Base-by-base conservation (phyloP, 164 flowering plant species). In the Macadamia tetraphylla region DNA sequence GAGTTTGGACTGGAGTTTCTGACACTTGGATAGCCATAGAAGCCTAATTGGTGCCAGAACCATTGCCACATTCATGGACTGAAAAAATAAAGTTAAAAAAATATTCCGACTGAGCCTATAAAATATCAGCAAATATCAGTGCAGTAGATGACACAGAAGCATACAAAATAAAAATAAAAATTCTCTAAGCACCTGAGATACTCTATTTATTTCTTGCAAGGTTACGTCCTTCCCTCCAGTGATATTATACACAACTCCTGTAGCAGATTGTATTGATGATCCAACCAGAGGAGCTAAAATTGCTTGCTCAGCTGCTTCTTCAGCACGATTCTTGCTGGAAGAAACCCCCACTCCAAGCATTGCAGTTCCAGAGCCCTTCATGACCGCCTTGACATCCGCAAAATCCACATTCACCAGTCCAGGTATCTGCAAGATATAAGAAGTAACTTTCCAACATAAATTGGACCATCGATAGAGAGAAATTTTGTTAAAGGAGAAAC, bases 261-360 rank as follows among this genome's bases (percentile, higher is more conserved):
- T 92, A 51, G 99, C 98, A 68, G 96, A 89, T 73, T 91, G 90
- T 58, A 92, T 92, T 8, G 98, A 92, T 66, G 96, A 87, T 55
- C 96, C 99, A 72, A 95, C 88, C 46, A 92, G 71, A 48, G 98
- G 99, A 60, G 98, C 98, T 72, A 88, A 77, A 66, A 94, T 95
- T 29, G 98, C 98, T 74, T 92, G 98, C 77, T 91, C 97, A 48
- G 99, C 99, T 63, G 98, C 98, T 82, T 95, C 99, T 84, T 88
- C 89, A 56, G 99, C 99, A 43, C 98, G 97, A 74, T 95, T 95
- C 79, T 95, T 92, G 85, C 98, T 86, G 58, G 97, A 90, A 11
- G 99, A 95, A 73, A 92, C 97, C 35, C 98, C 98, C 48, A 95
- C 97, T 42, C 99, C 98, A 71, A 95, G 99, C 99, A 95, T 95